These are phyloP conservation scores for Gilbertella persicaria DNA, from an alignment of 371 early-diverging fungal genomes.

Conservation along the genomic window DNA sequence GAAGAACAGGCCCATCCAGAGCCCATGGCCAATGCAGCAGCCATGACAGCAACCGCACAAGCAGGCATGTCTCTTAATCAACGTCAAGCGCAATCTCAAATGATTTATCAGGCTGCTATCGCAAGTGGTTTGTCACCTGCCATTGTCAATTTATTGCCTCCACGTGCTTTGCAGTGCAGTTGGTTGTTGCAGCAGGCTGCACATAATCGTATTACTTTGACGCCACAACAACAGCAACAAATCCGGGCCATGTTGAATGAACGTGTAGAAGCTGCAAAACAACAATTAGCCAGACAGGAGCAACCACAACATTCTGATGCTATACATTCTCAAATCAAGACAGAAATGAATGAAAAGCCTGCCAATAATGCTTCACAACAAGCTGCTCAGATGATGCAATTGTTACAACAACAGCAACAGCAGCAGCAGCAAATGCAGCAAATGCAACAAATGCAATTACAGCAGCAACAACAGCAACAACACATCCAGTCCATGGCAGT, in stretches of 20 bases:
- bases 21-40: conserved; percentile 1
- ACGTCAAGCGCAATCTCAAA: conserved; percentile 28
- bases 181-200: conserved; percentile 43
- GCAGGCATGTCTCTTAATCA: conserved; percentile 20
- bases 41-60: conserved; percentile 9
- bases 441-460: conserved; percentile 1
- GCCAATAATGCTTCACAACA: conserved; percentile 11
- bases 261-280: conserved; percentile 28
- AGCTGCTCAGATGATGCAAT: conserved; percentile 26
- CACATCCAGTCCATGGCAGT: too few species aligned
- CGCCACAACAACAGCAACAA: conserved; percentile 30
- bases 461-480: conserved; percentile 5
- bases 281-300: conserved; percentile 12
- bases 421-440: conserved; percentile 10
- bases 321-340: not conserved
- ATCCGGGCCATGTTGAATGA: conserved; percentile 35
- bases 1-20: conserved; percentile 2
- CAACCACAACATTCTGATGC: not conserved
- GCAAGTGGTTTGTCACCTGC: conserved; percentile 37
- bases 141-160: conserved; percentile 35
- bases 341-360: conserved; percentile 4
- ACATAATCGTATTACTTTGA: conserved; percentile 30
- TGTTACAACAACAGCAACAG: conserved; percentile 18
- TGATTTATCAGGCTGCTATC: conserved; percentile 43
- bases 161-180: conserved; percentile 40